These are phyloP conservation scores for Pythium plurisporium DNA, from an alignment of 352 stramenopile species.

Conservation along the genomic window DNA sequence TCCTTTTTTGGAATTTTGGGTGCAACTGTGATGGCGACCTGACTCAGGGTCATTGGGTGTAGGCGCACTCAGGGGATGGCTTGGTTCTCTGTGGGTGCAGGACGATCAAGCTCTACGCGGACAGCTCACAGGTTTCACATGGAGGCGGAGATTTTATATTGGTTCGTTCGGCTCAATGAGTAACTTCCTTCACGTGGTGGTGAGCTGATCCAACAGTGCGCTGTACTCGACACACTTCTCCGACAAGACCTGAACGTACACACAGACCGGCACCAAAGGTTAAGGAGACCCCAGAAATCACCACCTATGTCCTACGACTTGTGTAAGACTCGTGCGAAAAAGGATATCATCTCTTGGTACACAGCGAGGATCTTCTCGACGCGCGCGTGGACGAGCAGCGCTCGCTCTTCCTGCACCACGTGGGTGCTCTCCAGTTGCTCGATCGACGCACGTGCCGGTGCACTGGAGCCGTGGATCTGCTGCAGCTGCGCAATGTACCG, in stretches of 20 bases:
- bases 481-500: slow-evolving; percentile 34
- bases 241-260: slow-evolving; percentile 51
- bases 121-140: not conserved
- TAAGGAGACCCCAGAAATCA: slow-evolving; percentile 7
- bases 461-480: slow-evolving; percentile 27
- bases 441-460: slow-evolving; percentile 22
- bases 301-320: not conserved
- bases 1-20: no score
- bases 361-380: slow-evolving; percentile 45
- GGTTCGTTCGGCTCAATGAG: no score
- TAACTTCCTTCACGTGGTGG: no score
- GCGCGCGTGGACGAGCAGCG: slow-evolving; percentile 39
- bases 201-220: slow-evolving; percentile 46
- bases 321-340: not conserved
- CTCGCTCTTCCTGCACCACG: slow-evolving; percentile 36
- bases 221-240: slow-evolving; percentile 71
- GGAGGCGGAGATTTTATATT: not conserved
- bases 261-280: not conserved
- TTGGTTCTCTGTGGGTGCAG: not conserved
- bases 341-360: slow-evolving; percentile 66
- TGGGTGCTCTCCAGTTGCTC: slow-evolving; percentile 29
- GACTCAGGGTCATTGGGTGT: not conserved
- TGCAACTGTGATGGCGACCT: not conserved
- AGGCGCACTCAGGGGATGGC: not conserved
- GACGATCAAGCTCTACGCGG: not conserved